These are phyloP conservation scores for Bryum argenteum DNA, from an alignment of 225 moss, liverwort and hornwort species.

Conservation along the genomic window DNA sequence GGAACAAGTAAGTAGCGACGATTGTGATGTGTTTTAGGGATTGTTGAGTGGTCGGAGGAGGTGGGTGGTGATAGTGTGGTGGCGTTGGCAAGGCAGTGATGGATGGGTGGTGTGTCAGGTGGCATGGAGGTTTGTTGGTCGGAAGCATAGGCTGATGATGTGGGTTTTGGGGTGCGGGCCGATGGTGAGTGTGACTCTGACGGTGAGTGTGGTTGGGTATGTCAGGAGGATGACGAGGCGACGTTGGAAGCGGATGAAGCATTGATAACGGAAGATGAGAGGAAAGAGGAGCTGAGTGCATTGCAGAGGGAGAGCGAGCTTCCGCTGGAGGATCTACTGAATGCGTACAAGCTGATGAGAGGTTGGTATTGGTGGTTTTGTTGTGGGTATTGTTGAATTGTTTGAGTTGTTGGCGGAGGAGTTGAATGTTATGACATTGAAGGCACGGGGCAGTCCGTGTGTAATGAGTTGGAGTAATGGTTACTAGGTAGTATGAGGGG, in stretches of 20 bases:
- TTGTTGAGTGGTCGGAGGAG: background rate
- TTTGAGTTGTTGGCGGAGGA: background rate
- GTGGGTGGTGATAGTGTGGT: background rate
- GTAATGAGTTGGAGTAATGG: too few relatives aligned
- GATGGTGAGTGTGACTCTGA: constrained; percentile 6
- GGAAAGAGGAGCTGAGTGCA: constrained; percentile 74
- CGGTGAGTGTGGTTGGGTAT: constrained; percentile 11
- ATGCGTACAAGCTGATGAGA: constrained; percentile 57
- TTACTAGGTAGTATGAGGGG: too few relatives aligned
- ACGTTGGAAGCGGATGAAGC: constrained; percentile 92
- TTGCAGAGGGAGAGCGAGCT: constrained; percentile 81
- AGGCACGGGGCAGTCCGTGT: background rate
- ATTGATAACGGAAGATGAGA: constrained; percentile 70
- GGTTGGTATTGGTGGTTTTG: constrained; percentile 43
- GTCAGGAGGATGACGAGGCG: constrained; percentile 91
- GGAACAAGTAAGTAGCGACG: constrained; percentile 48
- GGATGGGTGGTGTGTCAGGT: background rate
- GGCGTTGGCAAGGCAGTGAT: background rate
- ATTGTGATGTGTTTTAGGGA: background rate
- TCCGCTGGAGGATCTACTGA: constrained; percentile 76
- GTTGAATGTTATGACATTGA: background rate
- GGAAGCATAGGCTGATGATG: background rate
- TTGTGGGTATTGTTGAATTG: background rate
- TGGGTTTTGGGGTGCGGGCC: background rate
- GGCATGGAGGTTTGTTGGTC: background rate